A percentile compares a stretch with the other conserved stretches of the same genome.
Evolutionary conservation across 2,329 filamentous ascomycete genomes (phyloP).

Genomic region (Aspergillus bombycis): DNA sequence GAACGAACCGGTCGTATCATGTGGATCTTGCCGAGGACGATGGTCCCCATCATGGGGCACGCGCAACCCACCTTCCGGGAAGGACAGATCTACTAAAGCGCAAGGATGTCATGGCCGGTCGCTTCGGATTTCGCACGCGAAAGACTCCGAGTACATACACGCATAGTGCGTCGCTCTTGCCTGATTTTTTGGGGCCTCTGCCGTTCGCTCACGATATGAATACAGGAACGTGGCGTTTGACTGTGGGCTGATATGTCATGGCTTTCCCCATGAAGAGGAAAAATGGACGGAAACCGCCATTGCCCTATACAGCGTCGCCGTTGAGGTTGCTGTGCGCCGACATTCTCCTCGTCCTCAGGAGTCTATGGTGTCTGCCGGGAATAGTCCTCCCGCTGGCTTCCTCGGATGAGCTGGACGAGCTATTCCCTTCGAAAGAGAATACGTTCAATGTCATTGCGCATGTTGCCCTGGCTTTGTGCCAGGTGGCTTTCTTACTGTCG

Average conservation of each 20-base stretch:
- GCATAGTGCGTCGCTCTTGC: background rate
- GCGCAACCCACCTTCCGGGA: background rate
- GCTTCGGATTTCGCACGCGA: too few relatives aligned
- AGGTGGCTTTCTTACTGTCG: conserved; percentile 62
- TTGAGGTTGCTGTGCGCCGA: conserved; percentile 43
- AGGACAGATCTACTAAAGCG: background rate
- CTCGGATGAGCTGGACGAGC: conserved; percentile 63
- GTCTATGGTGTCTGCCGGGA: conserved; percentile 54
- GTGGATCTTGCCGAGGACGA: background rate
- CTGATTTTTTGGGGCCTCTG: background rate
- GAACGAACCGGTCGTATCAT: background rate
- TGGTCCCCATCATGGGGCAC: background rate
- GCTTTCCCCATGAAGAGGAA: background rate
- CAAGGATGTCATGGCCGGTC: too few relatives aligned
- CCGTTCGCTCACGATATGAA: background rate
- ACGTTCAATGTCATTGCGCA: conserved; percentile 62
- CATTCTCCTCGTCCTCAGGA: conserved; percentile 39
- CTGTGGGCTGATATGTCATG: background rate
- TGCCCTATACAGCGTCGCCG: conserved; percentile 46
- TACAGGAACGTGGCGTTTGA: background rate
- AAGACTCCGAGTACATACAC: too few relatives aligned
- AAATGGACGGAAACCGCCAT: conserved; percentile 19
- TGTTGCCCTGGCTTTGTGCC: conserved; percentile 59
- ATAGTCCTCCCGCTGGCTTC: conserved; percentile 63
- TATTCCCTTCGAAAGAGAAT: conserved; percentile 63